Conservation (phyloP, 768 basidiomycete genomes). For the Podaxis sp. region DNA sequence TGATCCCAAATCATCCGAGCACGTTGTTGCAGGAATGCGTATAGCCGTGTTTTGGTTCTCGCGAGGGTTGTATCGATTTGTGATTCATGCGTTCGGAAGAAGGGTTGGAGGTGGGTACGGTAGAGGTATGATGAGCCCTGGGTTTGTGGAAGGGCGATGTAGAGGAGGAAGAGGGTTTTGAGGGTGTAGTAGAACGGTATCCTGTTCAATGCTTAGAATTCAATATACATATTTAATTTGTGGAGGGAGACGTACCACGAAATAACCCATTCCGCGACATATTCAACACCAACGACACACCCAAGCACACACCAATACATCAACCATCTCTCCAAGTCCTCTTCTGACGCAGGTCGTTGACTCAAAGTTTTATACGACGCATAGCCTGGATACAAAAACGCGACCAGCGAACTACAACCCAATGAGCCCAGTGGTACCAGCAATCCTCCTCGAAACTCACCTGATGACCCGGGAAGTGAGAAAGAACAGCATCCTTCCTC, state of each 20-base stretch:
- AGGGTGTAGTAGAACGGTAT: conserved; percentile 84
- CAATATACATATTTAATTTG: neutral
- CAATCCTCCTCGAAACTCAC: conserved; percentile 24
- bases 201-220: conserved; percentile 39
- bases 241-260: conserved; percentile 61
- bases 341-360: conserved; percentile 80
- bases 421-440: neutral
- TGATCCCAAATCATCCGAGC: conserved; percentile 66
- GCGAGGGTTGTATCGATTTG: conserved; percentile 84
- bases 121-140: conserved; percentile 88
- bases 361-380: conserved; percentile 95
- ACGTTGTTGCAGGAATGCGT: conserved; percentile 63
- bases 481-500: conserved; percentile 42
- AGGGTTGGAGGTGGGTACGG: conserved; percentile 72
- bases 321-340: conserved; percentile 89
- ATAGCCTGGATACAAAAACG: conserved; percentile 91
- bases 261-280: conserved; percentile 82
- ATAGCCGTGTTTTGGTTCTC: conserved; percentile 54
- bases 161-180: conserved; percentile 84
- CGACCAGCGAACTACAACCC: conserved; percentile 23
- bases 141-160: conserved; percentile 87
- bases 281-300: conserved; percentile 79
- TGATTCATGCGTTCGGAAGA: conserved; percentile 77
- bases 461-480: conserved; percentile 48
- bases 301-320: conserved; percentile 97